phyloP scores from a whole-genome alignment of 495 filamentous ascomycete species.

The Annulohypoxylon nitens region DNA sequence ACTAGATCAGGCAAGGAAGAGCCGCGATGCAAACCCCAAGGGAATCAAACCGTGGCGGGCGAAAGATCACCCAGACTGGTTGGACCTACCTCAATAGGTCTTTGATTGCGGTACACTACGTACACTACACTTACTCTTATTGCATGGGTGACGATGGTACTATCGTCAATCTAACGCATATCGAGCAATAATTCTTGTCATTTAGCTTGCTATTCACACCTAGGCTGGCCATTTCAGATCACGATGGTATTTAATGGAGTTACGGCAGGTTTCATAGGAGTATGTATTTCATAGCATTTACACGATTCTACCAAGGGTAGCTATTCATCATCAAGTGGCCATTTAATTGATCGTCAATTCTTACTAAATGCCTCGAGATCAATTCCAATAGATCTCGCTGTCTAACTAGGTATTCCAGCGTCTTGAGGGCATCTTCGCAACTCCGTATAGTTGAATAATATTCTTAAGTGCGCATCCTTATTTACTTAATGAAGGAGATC shows the following conservation, averaged over 20 bases:
- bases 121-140: neutral
- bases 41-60: conserved; percentile 65
- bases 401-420: neutral
- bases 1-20: conserved; percentile 58
- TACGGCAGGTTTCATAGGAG: neutral
- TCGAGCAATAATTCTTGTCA: neutral
- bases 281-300: neutral
- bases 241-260: neutral
- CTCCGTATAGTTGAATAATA: neutral
- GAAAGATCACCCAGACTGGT: conserved; percentile 64
- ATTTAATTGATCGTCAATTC: conserved; percentile 20
- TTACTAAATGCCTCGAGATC: neutral
- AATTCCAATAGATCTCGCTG: neutral
- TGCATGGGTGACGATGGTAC: neutral
- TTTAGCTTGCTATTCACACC: neutral
- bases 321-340: neutral
- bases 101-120: neutral
- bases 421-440: too few species aligned
- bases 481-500: neutral
- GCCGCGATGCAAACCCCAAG: conserved; percentile 59
- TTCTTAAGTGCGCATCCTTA: neutral
- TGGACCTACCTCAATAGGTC: conserved; percentile 43
- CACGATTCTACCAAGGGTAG: neutral
- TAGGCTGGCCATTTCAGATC: conserved; percentile 4
- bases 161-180: neutral